Conservation (phyloP, 352 stramenopile genomes). For the Phytopythium cucurbitacearum region DNA sequence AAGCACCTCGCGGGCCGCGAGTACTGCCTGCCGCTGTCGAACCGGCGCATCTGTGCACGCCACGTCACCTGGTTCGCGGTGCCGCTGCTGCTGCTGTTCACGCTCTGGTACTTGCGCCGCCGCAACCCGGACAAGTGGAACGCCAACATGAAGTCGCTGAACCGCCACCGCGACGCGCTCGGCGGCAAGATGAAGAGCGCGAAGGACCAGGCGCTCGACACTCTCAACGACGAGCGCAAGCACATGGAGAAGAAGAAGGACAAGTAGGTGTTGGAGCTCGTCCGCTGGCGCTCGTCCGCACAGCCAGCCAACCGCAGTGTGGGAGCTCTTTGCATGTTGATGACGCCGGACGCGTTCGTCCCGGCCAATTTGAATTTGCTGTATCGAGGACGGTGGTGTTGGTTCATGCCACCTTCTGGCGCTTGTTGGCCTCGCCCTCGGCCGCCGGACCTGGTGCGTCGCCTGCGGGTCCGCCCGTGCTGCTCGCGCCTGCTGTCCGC, state of each 20-base stretch:
- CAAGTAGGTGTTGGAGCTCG: conserved; percentile 13
- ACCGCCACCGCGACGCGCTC: conserved; percentile 36
- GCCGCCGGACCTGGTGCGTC: too few species aligned
- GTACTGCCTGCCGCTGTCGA: conserved; percentile 50
- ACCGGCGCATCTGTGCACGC: conserved; percentile 32
- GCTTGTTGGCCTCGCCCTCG: conserved; percentile 37
- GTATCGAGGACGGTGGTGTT: not conserved
- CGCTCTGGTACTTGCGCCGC: conserved; percentile 40
- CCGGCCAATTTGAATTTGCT: not conserved
- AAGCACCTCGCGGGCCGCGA: conserved; percentile 33
- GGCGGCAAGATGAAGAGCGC: conserved; percentile 36
- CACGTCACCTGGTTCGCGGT: conserved; percentile 39
- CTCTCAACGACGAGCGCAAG: conserved; percentile 28
- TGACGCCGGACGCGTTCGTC: too few species aligned
- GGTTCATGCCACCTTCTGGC: conserved; percentile 52
- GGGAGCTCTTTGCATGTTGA: too few species aligned
- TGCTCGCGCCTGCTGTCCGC: conserved; percentile 3
- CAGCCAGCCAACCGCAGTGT: not conserved
- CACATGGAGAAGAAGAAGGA: conserved; percentile 35
- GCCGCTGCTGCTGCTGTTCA: conserved; percentile 31
- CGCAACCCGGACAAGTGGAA: conserved; percentile 71
- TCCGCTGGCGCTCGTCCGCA: not conserved
- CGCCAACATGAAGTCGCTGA: conserved; percentile 44
- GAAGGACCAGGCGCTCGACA: conserved; percentile 30
- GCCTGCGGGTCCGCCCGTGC: not conserved